phyloP scores from a whole-genome alignment of 805 yeast species.

The Teunomyces barrocoloradensis region DNA sequence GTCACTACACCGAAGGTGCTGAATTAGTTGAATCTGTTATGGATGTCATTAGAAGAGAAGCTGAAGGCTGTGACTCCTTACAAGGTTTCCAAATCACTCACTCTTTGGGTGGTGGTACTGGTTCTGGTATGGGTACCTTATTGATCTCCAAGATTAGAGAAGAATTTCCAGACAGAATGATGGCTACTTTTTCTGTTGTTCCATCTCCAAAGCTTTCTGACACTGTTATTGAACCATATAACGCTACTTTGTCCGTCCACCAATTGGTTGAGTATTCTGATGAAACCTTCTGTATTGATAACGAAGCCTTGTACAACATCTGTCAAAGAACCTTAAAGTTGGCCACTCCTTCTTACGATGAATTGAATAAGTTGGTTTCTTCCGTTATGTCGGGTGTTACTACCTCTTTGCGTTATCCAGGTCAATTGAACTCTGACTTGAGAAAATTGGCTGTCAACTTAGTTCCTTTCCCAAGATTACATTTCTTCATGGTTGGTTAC shows the following conservation, averaged over 20 bases:
- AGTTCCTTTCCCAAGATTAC: conserved; percentile 94
- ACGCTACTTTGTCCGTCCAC: conserved; percentile 86
- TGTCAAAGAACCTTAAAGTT: conserved; percentile 84
- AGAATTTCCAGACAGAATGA: conserved; percentile 93
- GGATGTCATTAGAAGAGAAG: conserved; percentile 90
- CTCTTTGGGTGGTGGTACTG: conserved; percentile 77
- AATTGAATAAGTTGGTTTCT: conserved; percentile 79
- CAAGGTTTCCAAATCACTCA: conserved; percentile 88
- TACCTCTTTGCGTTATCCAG: conserved; percentile 90
- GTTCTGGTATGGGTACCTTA: conserved; percentile 94
- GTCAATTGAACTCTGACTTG: conserved; percentile 89
- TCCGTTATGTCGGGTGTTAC: conserved; percentile 95
- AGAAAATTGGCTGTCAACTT: conserved; percentile 91
- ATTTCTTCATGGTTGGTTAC: conserved; percentile 93
- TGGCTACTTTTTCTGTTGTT: conserved; percentile 91
- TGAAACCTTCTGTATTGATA: conserved; percentile 93
- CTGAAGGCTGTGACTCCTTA: conserved; percentile 86
- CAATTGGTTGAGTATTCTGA: conserved; percentile 89
- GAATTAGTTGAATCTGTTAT: conserved; percentile 86
- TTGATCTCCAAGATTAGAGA: conserved; percentile 82
- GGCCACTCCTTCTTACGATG: conserved; percentile 72
- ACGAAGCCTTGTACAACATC: conserved; percentile 88
- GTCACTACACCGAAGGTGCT: conserved; percentile 96
- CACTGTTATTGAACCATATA: conserved; percentile 94
- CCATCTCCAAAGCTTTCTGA: conserved; percentile 91